Conservation (phyloP, 176 grass and related monocot genomes). For the Eremochloa ophiuroides region DNA sequence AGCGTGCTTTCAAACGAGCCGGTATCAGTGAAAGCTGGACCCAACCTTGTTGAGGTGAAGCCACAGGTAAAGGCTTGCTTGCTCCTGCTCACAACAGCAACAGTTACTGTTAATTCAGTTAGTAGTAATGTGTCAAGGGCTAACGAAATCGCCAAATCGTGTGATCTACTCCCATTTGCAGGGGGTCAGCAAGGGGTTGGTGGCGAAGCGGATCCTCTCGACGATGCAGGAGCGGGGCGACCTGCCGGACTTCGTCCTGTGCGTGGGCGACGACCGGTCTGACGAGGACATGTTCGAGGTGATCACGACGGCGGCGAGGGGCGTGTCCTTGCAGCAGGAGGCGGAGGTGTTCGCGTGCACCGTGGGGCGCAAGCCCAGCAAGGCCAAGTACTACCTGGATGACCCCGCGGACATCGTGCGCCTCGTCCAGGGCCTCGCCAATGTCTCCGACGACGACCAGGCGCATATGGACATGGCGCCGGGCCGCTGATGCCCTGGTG, state of each 20-base stretch:
- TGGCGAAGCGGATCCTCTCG: constrained; percentile 54
- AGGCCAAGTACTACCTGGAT: constrained; percentile 96
- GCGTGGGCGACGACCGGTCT: constrained; percentile 79
- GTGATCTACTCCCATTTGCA: neutral
- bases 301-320: constrained; percentile 43
- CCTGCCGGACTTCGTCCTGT: constrained; percentile 71
- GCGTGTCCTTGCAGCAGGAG: constrained; percentile 19
- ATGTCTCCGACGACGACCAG: constrained; percentile 50
- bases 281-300: constrained; percentile 99
- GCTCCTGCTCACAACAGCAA: neutral
- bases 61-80: constrained; percentile 55
- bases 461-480: no score
- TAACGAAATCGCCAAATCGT: no score
- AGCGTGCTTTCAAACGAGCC: constrained; percentile 84
- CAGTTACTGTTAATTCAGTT: neutral
- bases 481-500: no score
- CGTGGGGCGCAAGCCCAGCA: constrained; percentile 85
- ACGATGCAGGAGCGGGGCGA: constrained; percentile 40
- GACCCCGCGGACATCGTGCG: constrained; percentile 65
- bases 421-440: constrained; percentile 71
- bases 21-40: constrained; percentile 72
- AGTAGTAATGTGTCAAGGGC: no score
- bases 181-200: constrained; percentile 84
- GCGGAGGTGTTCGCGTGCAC: constrained; percentile 91
- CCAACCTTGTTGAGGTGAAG: constrained; percentile 83